Evolutionary conservation across 106 monocot species (phyloP).

Genomic region (Chionographis japonica): DNA sequence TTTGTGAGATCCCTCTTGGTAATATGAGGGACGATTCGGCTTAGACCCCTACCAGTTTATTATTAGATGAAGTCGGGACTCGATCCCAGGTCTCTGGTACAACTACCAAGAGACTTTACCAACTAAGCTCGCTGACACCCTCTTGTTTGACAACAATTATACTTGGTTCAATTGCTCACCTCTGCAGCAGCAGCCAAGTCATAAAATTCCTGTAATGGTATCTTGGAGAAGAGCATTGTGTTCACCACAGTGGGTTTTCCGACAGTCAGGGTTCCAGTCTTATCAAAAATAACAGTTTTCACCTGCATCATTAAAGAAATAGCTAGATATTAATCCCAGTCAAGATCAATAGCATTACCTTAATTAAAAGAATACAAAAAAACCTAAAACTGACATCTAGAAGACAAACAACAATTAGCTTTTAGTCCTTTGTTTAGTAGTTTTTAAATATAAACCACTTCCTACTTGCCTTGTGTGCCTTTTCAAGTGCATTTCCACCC

Average conservation of each 20-base stretch:
- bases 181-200: constrained; percentile 76
- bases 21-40: too few species aligned
- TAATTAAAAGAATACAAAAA: background rate
- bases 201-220: constrained; percentile 48
- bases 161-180: constrained; percentile 22
- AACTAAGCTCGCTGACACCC: too few species aligned
- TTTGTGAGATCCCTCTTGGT: too few species aligned
- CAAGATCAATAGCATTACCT: too few species aligned
- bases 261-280: constrained; percentile 82
- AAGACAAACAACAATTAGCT: background rate
- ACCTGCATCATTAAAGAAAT: constrained; percentile 34
- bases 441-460: constrained; percentile 1
- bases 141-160: background rate
- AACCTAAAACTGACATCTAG: background rate
- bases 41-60: too few species aligned
- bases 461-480: constrained; percentile 71
- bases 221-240: constrained; percentile 53
- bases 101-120: too few species aligned
- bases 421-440: background rate
- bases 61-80: too few species aligned
- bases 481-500: constrained; percentile 92
- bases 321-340: too few species aligned
- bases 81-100: too few species aligned
- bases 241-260: constrained; percentile 71
- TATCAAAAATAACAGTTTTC: constrained; percentile 77